Base-by-base conservation (phyloP, 352 stramenopile species). In the Phytophthora citricola region DNA sequence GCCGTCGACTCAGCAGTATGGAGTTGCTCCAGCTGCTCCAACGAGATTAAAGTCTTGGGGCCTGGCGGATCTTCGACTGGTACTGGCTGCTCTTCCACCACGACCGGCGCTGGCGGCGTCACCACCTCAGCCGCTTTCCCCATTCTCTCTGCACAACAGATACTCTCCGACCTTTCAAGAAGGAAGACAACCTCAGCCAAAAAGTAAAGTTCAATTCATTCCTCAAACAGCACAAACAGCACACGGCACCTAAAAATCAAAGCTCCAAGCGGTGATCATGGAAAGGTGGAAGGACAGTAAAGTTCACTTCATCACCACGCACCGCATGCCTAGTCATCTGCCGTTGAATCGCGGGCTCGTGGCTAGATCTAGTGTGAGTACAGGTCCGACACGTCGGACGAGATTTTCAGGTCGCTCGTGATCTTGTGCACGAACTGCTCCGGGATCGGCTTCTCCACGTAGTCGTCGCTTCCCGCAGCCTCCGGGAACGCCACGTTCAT, bases 361-460 rank as follows among this genome's bases (percentile, higher is more conserved):
- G 39, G 57, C 64, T 60, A 48, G 40, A 63, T 58, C 59, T 78
- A 95, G 63, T 94, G 82, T 66, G 80, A 83, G 78, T 99, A 99
- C 26, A 99, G 82, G 66, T 98, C 95, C 71, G 96, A 99, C 32
- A 99, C 95, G 54, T 95, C 85, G 40, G 92, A 98, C 36, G 85
- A 90, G 47, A 99, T 78, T 45, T 73, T 85, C 46, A 94, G 79
- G 51, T 97, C 78, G 24, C 73, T 71, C 66, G 62, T 89, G 67
- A 99, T 92, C 66, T 88, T 96, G 84, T 99, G 95, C 53, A 98
- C 84, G 73, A 99, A 99, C 76, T 99, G 97, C 82, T 99, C 97
- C 12, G 97, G 97, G 70, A 99, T 98, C 20, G 97, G 95, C 58
- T 94, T 87, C 84, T 99, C 97, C 54, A 98, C 89, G 71, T 95